Conservation (phyloP, 306 rosid species). For the Cucumis hystrix region DNA sequence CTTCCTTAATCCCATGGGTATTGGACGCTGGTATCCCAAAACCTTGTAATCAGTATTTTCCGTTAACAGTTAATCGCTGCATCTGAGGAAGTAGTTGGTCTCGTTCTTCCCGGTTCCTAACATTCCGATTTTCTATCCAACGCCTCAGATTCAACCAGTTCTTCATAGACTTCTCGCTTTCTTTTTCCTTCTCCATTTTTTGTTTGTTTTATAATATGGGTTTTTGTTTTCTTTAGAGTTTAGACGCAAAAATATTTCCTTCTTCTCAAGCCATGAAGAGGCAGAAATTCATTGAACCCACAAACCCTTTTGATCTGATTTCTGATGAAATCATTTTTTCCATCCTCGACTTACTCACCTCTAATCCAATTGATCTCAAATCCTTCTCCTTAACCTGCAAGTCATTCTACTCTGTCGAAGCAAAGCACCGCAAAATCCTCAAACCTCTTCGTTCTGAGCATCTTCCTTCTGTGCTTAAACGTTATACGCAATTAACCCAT, state of each 20-base stretch:
- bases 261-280: conserved; percentile 33
- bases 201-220: neutral
- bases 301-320: conserved; percentile 36
- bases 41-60: conserved; percentile 9
- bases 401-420: conserved; percentile 43
- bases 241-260: neutral
- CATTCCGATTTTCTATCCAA: neutral
- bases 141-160: neutral
- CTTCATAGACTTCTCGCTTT: neutral
- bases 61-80: conserved; percentile 19
- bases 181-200: neutral
- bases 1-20: neutral
- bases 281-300: conserved; percentile 10
- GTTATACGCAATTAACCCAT: conserved; percentile 29
- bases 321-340: conserved; percentile 62
- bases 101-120: neutral
- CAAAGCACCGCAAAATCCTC: conserved; percentile 55
- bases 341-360: conserved; percentile 48
- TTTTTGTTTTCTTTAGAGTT: neutral
- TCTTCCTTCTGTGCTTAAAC: conserved; percentile 28
- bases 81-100: neutral
- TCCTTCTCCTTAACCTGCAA: conserved; percentile 55
- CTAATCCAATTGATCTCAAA: conserved; percentile 31
- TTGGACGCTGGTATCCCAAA: neutral
- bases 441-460: conserved; percentile 54